These are phyloP conservation scores for Haemoproteus tartakovskyi DNA, from an alignment of 169 alveolate species.

Conservation along the genomic window DNA sequence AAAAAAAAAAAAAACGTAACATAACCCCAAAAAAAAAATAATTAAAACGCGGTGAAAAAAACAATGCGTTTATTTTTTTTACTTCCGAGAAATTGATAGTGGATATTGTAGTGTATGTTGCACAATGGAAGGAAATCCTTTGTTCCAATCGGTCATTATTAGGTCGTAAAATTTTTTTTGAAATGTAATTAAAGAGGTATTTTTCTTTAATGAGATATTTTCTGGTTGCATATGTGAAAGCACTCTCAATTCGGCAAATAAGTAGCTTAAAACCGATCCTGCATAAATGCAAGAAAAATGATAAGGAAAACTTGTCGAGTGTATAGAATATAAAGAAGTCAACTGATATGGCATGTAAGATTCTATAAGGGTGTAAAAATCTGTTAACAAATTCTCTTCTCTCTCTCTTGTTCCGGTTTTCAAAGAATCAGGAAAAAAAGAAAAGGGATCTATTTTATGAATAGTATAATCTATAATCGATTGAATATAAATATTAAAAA, in stretches of 20 bases:
- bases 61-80: too few species aligned
- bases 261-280: slow-evolving; percentile 50
- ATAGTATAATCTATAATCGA: slow-evolving; percentile 29
- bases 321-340: slow-evolving; percentile 10
- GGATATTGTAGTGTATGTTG: neutral
- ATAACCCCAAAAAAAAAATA: too few species aligned
- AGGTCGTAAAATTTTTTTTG: slow-evolving; percentile 35
- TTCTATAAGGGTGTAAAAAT: slow-evolving; percentile 13
- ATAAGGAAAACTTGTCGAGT: slow-evolving; percentile 56
- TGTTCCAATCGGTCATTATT: neutral
- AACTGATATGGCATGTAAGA: slow-evolving; percentile 17
- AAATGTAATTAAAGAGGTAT: slow-evolving; percentile 24
- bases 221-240: neutral
- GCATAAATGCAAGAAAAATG: slow-evolving; percentile 54
- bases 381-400: neutral
- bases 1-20: too few species aligned
- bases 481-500: slow-evolving; percentile 12
- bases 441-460: slow-evolving; percentile 15
- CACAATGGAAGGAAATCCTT: slow-evolving; percentile 17
- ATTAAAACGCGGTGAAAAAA: too few species aligned
- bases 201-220: slow-evolving; percentile 9
- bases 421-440: neutral
- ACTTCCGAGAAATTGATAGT: too few species aligned
- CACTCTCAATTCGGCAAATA: slow-evolving; percentile 37
- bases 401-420: neutral